Evolutionary conservation across 306 rosid species (phyloP), one percentile per base, ranked within the genome.

Genomic region (Ochetophila trinervis): DNA sequence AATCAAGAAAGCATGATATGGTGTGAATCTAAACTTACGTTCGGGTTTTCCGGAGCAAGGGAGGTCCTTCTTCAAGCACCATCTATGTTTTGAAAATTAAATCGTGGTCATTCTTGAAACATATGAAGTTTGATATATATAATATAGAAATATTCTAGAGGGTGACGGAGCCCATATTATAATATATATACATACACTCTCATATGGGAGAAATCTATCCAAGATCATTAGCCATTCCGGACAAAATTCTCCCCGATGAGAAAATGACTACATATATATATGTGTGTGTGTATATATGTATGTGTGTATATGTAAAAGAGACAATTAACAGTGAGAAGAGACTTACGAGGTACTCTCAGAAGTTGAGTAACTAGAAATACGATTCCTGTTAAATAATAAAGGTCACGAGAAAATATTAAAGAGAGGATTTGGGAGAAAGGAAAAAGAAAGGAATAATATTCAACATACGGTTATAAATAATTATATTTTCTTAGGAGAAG

Each of bases 41-140:
- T 63, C 50, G 1, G 83, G 65, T 70, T 78, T 80, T 58, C 53
- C 55, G 8, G 84, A 63, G 60, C 97, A 93, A 35, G 91, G 89
- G 21, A 87, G 86, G 80, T 40, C 79, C 78, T 54, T 78, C 86
- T 77, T 70, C 68, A 89, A 75, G 78, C 96, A 93, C 80, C 84
- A 76, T 47, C 95, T 86, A 63, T 36, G 65, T 67, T 51, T 76
- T 56, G 52, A 47, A 79, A 23, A 60, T 52, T 61, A 63, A 12
- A 40, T 71, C 42, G 72, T 66, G 74, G 47, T 69, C 60, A 44
- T 44, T 54, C 54, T 61, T 66, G 53, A 19, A 21, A 72, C 56
- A 8, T 51, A 48, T 16, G 24, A 66, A 63, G 24, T 60, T 51
- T 47, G 58, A 71, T 55, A 14, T 7, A 53, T n/a, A n/a, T n/a